Evolutionary conservation across 1,284 basidiomycete species (phyloP).

Genomic region (Rhodofomes roseus): DNA sequence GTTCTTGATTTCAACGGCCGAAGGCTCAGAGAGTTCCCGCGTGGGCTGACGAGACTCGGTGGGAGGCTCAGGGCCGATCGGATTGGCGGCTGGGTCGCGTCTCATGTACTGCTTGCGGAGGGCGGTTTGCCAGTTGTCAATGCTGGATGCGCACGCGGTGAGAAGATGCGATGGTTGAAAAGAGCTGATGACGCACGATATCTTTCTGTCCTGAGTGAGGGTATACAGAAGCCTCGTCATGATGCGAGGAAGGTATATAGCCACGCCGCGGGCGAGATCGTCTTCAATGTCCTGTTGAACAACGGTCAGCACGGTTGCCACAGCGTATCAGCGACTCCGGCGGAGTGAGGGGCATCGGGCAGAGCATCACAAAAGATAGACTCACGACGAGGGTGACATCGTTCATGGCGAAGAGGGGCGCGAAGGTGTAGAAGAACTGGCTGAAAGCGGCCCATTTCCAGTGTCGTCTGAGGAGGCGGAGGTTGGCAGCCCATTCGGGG

Average conservation of each 20-base stretch:
- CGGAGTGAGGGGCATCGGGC: slow-evolving; percentile 6
- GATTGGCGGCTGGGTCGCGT: slow-evolving; percentile 65
- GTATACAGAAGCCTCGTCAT: slow-evolving; percentile 70
- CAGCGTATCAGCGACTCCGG: background rate
- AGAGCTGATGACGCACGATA: slow-evolving; percentile 50
- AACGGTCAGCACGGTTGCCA: slow-evolving; percentile 12
- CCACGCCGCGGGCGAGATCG: slow-evolving; percentile 61
- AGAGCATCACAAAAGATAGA: slow-evolving; percentile 17
- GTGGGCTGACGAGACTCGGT: slow-evolving; percentile 22
- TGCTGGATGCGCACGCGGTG: slow-evolving; percentile 35
- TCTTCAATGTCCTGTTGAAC: slow-evolving; percentile 66
- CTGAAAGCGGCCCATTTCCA: slow-evolving; percentile 85
- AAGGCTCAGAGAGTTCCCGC: slow-evolving; percentile 16
- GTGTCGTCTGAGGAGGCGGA: slow-evolving; percentile 49
- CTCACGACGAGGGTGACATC: slow-evolving; percentile 63
- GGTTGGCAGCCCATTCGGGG: slow-evolving; percentile 36
- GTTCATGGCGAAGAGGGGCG: slow-evolving; percentile 56
- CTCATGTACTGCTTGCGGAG: slow-evolving; percentile 70
- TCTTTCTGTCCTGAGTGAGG: slow-evolving; percentile 77
- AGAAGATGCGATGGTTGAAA: slow-evolving; percentile 10
- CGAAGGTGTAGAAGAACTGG: slow-evolving; percentile 80
- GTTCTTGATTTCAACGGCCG: slow-evolving; percentile 4
- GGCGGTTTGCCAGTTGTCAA: slow-evolving; percentile 72
- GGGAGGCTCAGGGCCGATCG: slow-evolving; percentile 56
- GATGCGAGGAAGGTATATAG: slow-evolving; percentile 61